Percentiles rank a stretch among this genome's conserved stretches.
phyloP scores from a whole-genome alignment of 139 green algal genomes.

The Diplosphaera chodatii region DNA sequence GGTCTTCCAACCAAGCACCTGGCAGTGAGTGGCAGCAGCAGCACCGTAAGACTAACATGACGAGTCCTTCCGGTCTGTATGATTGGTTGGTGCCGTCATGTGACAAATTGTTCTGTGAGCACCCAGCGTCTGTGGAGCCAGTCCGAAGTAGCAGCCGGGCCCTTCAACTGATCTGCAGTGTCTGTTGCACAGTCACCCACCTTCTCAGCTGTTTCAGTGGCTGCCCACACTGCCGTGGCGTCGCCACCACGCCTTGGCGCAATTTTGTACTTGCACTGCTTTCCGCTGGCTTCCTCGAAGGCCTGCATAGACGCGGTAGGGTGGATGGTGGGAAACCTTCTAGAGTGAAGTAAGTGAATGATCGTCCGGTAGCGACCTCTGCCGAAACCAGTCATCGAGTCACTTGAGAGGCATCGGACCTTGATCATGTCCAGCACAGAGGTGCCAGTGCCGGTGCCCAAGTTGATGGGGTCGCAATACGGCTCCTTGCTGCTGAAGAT shows the following conservation, averaged over 20 bases:
- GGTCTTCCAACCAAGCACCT: slow-evolving; percentile 85
- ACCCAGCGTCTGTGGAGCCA: too few species aligned
- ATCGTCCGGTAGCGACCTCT: too few species aligned
- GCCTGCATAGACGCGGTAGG: slow-evolving; percentile 42
- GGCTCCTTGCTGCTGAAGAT: slow-evolving; percentile 46
- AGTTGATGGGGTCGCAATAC: slow-evolving; percentile 83
- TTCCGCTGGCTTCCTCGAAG: slow-evolving; percentile 87
- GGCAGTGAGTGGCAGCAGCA: too few species aligned
- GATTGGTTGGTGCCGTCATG: too few species aligned
- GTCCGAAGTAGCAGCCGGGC: too few species aligned
- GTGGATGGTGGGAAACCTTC: background rate
- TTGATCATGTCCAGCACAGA: slow-evolving; percentile 94
- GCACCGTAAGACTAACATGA: too few species aligned
- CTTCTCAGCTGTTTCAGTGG: slow-evolving; percentile 76
- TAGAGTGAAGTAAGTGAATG: too few species aligned
- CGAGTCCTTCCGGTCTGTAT: too few species aligned
- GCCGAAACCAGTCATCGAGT: too few species aligned
- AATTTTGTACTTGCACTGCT: slow-evolving; percentile 58
- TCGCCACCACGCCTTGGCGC: slow-evolving; percentile 71
- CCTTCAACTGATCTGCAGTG: too few species aligned
- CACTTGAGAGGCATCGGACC: too few species aligned
- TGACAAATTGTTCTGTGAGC: too few species aligned
- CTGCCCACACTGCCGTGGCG: slow-evolving; percentile 80
- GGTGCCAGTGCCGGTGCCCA: slow-evolving; percentile 87
- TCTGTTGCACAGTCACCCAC: background rate